These are phyloP conservation scores for Teratosphaeria zuluensis DNA, from an alignment of 2,329 filamentous ascomycete genomes.

Conservation along the genomic window DNA sequence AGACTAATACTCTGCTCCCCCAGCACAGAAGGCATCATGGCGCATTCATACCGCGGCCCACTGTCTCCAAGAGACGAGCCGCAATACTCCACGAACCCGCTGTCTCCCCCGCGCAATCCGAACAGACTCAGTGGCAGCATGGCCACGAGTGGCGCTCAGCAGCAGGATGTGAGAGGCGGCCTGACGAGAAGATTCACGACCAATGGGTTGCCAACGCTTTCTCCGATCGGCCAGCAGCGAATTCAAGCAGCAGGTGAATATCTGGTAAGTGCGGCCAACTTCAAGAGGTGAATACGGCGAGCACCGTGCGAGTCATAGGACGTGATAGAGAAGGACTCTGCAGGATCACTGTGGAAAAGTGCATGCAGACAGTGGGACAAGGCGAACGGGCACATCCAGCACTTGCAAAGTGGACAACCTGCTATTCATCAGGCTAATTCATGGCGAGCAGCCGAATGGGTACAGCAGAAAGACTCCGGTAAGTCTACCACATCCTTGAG, in stretches of 20 bases:
- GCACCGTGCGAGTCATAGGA: neutral
- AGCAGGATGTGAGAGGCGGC: constrained; percentile 59
- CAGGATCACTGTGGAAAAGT: neutral
- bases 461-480: constrained; percentile 48
- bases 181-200: constrained; percentile 91
- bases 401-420: neutral
- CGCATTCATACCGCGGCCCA: constrained; percentile 58
- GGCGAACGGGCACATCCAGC: neutral
- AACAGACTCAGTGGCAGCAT: constrained; percentile 24
- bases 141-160: constrained; percentile 32
- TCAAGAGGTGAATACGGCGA: neutral
- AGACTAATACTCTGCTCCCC: neutral
- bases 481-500: constrained; percentile 31
- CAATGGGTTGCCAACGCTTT: constrained; percentile 67
- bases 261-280: constrained; percentile 18
- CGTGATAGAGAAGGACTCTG: neutral
- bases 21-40: constrained; percentile 40
- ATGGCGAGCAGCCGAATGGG: constrained; percentile 1
- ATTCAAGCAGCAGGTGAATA: constrained; percentile 43
- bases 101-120: constrained; percentile 34
- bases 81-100: constrained; percentile 52
- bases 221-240: constrained; percentile 46
- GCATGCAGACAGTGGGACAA: neutral
- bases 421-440: neutral
- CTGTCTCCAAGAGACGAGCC: constrained; percentile 69